These are phyloP conservation scores for Lolium multiflorum DNA, from an alignment of 176 grass and related monocot genomes.

Conservation along the genomic window DNA sequence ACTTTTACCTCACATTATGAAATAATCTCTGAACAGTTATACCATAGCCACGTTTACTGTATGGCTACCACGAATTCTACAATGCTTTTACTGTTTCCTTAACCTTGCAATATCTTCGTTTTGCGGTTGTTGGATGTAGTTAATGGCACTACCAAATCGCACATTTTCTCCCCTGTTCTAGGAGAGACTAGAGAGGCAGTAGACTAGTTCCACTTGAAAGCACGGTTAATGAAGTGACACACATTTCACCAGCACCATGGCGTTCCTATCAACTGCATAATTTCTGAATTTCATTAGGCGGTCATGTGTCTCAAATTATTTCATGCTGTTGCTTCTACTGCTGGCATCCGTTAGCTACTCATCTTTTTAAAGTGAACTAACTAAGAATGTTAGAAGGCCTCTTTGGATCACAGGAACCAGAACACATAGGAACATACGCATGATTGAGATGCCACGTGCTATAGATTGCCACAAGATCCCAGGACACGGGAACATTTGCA, in stretches of 20 bases:
- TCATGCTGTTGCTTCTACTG: background rate
- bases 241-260: background rate
- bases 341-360: background rate
- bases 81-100: background rate
- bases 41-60: background rate
- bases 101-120: background rate
- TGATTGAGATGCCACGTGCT: background rate
- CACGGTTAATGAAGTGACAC: background rate
- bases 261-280: background rate
- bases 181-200: background rate
- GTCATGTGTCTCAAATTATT: background rate
- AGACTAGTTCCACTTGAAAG: background rate
- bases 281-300: background rate
- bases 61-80: background rate
- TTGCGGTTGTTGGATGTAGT: background rate
- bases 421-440: background rate
- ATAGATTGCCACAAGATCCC: background rate
- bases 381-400: background rate
- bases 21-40: background rate
- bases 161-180: background rate
- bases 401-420: background rate
- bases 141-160: background rate
- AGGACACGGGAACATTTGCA: background rate
- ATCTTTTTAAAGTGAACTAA: background rate
- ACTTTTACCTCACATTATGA: background rate